A percentile compares a stretch with the other conserved stretches of the same genome.
Conservation (phyloP, 164 flowering plant species). For the Vitis amurensis region DNA sequence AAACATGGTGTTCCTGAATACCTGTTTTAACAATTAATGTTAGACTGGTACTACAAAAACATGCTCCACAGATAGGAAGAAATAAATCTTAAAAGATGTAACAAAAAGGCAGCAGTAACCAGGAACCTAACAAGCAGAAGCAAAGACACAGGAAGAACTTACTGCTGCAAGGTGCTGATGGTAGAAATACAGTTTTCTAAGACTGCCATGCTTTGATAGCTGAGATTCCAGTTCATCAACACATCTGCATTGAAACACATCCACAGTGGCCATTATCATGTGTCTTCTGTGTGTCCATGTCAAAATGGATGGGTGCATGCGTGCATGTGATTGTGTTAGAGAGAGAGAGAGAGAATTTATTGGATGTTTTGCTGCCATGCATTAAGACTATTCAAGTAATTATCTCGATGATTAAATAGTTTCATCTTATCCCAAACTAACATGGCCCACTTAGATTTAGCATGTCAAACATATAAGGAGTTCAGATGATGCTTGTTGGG, state of each 20-base stretch:
- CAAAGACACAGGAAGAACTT: conserved; percentile 22
- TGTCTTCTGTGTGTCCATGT: background rate
- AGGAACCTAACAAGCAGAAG: background rate
- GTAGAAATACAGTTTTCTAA: conserved; percentile 85
- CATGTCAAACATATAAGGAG: too few species aligned
- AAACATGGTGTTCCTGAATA: conserved; percentile 98
- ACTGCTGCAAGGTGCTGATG: conserved; percentile 97
- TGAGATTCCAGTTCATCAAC: conserved; percentile 90
- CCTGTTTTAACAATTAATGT: conserved; percentile 38
- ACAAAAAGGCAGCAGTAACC: background rate
- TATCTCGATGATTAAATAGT: too few species aligned
- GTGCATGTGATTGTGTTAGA: background rate
- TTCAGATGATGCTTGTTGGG: too few species aligned
- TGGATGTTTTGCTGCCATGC: too few species aligned
- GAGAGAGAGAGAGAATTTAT: background rate
- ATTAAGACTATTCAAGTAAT: too few species aligned
- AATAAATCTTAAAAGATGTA: background rate
- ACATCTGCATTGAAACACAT: conserved; percentile 53
- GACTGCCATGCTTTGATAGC: conserved; percentile 86
- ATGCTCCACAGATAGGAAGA: too few species aligned
- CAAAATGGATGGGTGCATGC: too few species aligned
- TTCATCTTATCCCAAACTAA: too few species aligned
- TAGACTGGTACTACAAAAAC: too few species aligned
- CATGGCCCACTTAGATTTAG: too few species aligned
- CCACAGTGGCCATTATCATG: background rate